These are phyloP conservation scores for Boletus subparvulus DNA, from an alignment of 768 basidiomycete genomes.

Conservation along the genomic window DNA sequence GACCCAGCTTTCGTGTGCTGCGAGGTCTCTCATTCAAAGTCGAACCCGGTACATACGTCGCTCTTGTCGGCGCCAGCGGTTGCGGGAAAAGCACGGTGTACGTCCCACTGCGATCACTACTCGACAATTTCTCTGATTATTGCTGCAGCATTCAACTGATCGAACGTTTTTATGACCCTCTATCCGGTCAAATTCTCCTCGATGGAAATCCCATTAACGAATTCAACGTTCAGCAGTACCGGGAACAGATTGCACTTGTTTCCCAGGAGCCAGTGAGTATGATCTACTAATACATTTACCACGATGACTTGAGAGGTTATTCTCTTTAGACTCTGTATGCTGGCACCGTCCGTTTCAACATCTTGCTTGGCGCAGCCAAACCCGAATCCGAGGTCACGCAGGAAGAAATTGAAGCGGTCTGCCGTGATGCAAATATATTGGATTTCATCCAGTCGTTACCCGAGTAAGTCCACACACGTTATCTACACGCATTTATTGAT, in stretches of 20 bases:
- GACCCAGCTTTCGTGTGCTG: conserved; percentile 81
- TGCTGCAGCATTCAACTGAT: conserved; percentile 67
- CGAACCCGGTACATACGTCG: conserved; percentile 77
- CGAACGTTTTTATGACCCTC: conserved; percentile 83
- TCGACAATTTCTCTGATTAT: background rate
- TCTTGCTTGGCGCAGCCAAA: conserved; percentile 81
- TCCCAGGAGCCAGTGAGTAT: conserved; percentile 72
- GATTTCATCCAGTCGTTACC: conserved; percentile 88
- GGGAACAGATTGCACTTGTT: conserved; percentile 84
- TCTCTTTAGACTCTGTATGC: conserved; percentile 66
- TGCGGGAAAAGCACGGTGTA: conserved; percentile 84
- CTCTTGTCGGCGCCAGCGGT: conserved; percentile 79
- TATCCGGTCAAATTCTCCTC: conserved; percentile 68
- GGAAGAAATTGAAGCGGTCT: conserved; percentile 82
- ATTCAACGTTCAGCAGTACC: conserved; percentile 82
- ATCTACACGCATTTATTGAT: conserved; percentile 6
- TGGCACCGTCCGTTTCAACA: conserved; percentile 90
- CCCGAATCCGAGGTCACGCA: conserved; percentile 77
- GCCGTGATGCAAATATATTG: conserved; percentile 84
- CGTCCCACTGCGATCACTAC: conserved; percentile 24
- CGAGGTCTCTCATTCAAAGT: conserved; percentile 71
- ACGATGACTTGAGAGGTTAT: background rate
- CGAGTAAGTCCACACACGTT: conserved; percentile 48
- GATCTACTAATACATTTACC: conserved; percentile 5
- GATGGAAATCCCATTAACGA: conserved; percentile 75